phyloP scores from a whole-genome alignment of 768 basidiomycete species.

The Boletales sp. region DNA sequence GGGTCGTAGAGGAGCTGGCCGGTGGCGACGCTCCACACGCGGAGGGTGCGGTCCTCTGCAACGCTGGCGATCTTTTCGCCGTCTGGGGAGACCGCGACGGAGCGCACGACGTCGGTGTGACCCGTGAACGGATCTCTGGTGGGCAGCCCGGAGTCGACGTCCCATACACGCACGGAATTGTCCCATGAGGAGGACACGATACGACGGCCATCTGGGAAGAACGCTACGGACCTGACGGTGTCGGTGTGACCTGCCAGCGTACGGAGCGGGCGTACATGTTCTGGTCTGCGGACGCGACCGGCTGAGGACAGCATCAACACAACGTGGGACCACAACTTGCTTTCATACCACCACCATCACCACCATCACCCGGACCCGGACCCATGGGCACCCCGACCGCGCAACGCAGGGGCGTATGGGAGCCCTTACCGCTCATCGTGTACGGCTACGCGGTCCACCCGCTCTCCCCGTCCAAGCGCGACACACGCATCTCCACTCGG shows the following conservation, averaged over 20 bases:
- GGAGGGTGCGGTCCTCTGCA: conserved; percentile 28
- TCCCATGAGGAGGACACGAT: conserved; percentile 25
- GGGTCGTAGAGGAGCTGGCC: conserved; percentile 22
- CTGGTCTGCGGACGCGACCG: conserved; percentile 19
- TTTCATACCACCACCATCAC: too few species aligned
- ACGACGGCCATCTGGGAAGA: conserved; percentile 26
- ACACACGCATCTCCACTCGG: conserved; percentile 56
- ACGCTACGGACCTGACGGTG: conserved; percentile 25
- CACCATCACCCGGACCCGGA: too few species aligned
- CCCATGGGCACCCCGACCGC: conserved; percentile 12
- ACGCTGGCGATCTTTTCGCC: conserved; percentile 25
- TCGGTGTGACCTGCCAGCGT: conserved; percentile 32
- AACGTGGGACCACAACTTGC: too few species aligned
- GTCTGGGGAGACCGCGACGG: conserved; percentile 29
- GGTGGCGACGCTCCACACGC: conserved; percentile 24
- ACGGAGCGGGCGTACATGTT: conserved; percentile 21
- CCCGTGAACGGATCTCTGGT: conserved; percentile 17
- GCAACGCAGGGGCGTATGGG: conserved; percentile 49
- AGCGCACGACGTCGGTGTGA: conserved; percentile 27
- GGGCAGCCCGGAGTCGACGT: conserved; percentile 17
- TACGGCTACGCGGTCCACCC: conserved; percentile 92
- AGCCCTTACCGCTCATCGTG: conserved; percentile 69
- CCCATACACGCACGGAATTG: conserved; percentile 27
- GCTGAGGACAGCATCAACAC: conserved; percentile 20
- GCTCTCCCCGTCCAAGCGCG: conserved; percentile 69